Base-by-base conservation (phyloP, 805 yeast species). In the Lachancea sp. region DNA sequence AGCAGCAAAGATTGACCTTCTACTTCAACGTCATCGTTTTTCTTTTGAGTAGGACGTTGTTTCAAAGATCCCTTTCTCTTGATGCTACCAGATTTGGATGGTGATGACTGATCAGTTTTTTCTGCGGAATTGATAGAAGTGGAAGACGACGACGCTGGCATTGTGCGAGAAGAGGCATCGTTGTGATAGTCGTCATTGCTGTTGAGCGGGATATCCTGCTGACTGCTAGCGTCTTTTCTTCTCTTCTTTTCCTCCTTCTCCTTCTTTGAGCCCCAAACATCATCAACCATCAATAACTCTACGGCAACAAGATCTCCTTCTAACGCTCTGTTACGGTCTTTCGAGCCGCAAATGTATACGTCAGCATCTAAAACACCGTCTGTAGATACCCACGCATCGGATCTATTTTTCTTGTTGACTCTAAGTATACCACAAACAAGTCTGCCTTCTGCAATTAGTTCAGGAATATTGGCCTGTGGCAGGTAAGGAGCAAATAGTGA, bases 321-420 rank as follows among this genome's bases (percentile, higher is more conserved):
- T 44, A 93, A 71, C 2, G 99, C 98, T 63, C 99, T 81, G 66
- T 93, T 93, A 64, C 99, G 85, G 67, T 93, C 99, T 64, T 93
- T 93, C 10, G 98, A 90, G 10, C 99, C 99, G 70, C 98, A 93
- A 53, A 93, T 93, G 60, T 89, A 93, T 49, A 93, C 88, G 65
- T 93, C 99, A 0, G 99, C 95, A 66, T 93, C 99, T 51, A 93
- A 74, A 27, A 90, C 75, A 1, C 96, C 96, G 63, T 90, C 97
- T 0, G 98, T 91, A 6, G 96, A 81, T n/a, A 93, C 98, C 67
- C 95, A 93, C 0, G 99, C 99, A 67, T 93, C 98, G 1, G 96
- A 88, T 57, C 99, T 76, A 64, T 93, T 93, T 66, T 93, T 93
- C 66, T 89, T 90, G 69, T 93, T 93, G 36, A 93, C 99, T 53